phyloP scores from a whole-genome alignment of 169 alveolate species.

The Plasmodium vivax region DNA sequence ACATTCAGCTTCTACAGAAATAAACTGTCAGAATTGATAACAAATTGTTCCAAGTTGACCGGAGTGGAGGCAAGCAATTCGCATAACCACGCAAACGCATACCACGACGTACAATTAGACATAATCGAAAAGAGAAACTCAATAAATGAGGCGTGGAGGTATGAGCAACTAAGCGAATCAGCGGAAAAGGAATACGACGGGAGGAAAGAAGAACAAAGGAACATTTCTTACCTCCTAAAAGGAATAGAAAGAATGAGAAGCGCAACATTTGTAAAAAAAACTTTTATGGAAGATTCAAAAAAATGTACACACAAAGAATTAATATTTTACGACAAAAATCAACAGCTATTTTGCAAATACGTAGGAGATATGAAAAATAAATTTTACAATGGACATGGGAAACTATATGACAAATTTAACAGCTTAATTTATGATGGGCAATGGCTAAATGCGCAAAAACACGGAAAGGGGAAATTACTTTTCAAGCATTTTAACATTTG shows the following conservation, averaged over 20 bases:
- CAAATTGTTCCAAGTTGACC: neutral
- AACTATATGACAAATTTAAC: slow-evolving; percentile 64
- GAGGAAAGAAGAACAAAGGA: slow-evolving; percentile 4
- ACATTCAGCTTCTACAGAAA: slow-evolving; percentile 31
- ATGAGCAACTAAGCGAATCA: neutral
- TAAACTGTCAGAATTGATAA: slow-evolving; percentile 34
- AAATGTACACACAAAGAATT: slow-evolving; percentile 32
- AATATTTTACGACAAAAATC: slow-evolving; percentile 57
- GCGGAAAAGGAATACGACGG: neutral
- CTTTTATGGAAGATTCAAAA: slow-evolving; percentile 10
- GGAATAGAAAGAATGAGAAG: slow-evolving; percentile 54
- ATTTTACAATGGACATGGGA: slow-evolving; percentile 70
- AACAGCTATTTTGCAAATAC: slow-evolving; percentile 59
- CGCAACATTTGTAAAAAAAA: slow-evolving; percentile 11
- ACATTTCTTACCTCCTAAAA: slow-evolving; percentile 15
- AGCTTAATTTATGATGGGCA: slow-evolving; percentile 74
- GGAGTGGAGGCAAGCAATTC: neutral
- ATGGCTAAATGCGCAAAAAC: slow-evolving; percentile 60
- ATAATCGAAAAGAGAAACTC: neutral
- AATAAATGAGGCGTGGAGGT: neutral
- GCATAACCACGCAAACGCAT: neutral
- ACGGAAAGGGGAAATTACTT: slow-evolving; percentile 68
- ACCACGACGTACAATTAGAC: neutral
- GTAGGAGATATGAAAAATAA: slow-evolving; percentile 64
- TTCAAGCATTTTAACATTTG: slow-evolving; percentile 72